phyloP scores from a whole-genome alignment of 306 rosid genomes.

The Nissolia schottii region DNA sequence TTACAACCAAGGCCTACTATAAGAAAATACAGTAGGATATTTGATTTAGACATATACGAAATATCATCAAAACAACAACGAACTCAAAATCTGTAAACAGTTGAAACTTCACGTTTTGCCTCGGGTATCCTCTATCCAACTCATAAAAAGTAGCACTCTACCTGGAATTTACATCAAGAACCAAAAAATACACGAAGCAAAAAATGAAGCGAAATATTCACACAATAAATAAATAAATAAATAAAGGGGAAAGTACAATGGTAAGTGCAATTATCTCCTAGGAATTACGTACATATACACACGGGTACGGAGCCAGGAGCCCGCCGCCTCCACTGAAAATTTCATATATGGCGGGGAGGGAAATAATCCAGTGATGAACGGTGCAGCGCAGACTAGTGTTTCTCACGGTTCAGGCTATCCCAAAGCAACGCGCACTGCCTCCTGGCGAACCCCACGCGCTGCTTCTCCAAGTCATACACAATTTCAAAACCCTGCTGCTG shows the following conservation, averaged over 20 bases:
- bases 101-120: slow-evolving; percentile 12
- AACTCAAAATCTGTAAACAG: not conserved
- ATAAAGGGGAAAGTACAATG: not conserved
- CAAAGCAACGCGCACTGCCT: slow-evolving; percentile 79
- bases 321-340: slow-evolving; percentile 19
- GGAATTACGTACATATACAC: not conserved
- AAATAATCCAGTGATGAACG: not conserved
- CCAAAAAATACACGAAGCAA: slow-evolving; percentile 22
- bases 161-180: not conserved
- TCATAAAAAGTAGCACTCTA: no score
- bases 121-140: not conserved
- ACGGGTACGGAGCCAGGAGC: not conserved
- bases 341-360: not conserved
- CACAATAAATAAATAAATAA: not conserved
- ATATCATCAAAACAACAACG: not conserved
- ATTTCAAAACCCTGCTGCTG: slow-evolving; percentile 96
- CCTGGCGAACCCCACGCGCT: slow-evolving; percentile 74
- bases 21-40: no score
- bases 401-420: slow-evolving; percentile 54
- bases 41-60: no score
- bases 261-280: not conserved
- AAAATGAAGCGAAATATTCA: slow-evolving; percentile 8
- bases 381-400: slow-evolving; percentile 5
- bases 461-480: slow-evolving; percentile 68
- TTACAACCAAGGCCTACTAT: not conserved